Conservation (phyloP, 1,139 yeast genomes). For the Scheffersomyces stambukii region DNA sequence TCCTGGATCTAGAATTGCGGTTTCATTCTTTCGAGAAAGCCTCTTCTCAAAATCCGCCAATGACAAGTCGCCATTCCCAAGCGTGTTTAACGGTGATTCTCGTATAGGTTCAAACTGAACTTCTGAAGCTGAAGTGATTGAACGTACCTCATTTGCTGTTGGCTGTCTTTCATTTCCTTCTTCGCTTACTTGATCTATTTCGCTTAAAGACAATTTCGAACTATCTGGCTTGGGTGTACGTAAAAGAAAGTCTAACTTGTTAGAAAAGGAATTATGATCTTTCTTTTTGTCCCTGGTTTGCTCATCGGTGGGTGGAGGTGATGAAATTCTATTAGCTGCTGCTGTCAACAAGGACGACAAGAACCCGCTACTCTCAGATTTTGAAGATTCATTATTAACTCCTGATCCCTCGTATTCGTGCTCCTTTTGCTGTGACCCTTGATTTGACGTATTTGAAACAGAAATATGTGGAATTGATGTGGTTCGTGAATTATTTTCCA, state of each 20-base stretch:
- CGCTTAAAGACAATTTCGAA: slow-evolving; percentile 6
- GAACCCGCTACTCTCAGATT: slow-evolving; percentile 17
- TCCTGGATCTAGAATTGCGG: too few species aligned
- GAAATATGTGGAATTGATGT: too few species aligned
- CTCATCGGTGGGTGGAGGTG: slow-evolving; percentile 2
- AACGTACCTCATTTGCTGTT: slow-evolving; percentile 3
- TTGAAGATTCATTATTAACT: too few species aligned
- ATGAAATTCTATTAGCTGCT: slow-evolving; percentile 21
- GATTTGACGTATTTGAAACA: too few species aligned
- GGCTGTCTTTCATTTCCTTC: slow-evolving; percentile 2
- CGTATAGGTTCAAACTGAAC: slow-evolving; percentile 58
- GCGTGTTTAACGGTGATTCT: slow-evolving; percentile 52
- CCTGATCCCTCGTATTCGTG: too few species aligned
- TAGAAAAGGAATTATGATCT: slow-evolving; percentile 15
- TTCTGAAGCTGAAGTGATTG: slow-evolving; percentile 9
- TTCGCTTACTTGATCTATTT: slow-evolving; percentile 4
- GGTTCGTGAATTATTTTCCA: too few species aligned
- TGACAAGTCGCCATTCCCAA: slow-evolving; percentile 71
- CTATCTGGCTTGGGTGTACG: slow-evolving; percentile 14
- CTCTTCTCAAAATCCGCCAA: slow-evolving; percentile 57
- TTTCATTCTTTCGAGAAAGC: too few species aligned
- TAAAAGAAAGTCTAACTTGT: slow-evolving; percentile 16
- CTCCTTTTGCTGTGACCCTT: too few species aligned
- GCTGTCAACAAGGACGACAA: slow-evolving; percentile 25
- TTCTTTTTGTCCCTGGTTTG: slow-evolving; percentile 10